These are phyloP conservation scores for Phytophthora citricola DNA, from an alignment of 352 stramenopile species.

Conservation along the genomic window DNA sequence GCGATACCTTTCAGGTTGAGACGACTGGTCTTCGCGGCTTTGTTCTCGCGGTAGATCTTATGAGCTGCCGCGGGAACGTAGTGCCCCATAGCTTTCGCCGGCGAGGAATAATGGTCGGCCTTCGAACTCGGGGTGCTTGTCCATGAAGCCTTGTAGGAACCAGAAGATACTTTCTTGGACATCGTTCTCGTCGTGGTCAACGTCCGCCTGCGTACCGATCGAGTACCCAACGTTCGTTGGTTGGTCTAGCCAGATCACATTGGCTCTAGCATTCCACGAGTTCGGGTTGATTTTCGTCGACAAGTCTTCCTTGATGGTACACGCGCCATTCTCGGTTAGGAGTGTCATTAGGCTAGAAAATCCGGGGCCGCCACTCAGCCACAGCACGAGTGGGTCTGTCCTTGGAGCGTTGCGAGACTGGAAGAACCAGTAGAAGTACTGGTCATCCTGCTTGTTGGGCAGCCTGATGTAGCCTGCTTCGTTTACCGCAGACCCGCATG, in stretches of 20 bases:
- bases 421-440: conserved; percentile 76
- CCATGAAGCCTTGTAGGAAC: conserved; percentile 58
- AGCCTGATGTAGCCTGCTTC: conserved; percentile 63
- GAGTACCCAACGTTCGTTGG: conserved; percentile 69
- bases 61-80: conserved; percentile 58
- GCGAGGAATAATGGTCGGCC: conserved; percentile 53
- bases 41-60: conserved; percentile 56
- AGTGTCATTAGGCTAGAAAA: conserved; percentile 52
- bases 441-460: conserved; percentile 51
- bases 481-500: conserved; percentile 37
- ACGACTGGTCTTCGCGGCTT: conserved; percentile 15
- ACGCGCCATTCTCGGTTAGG: conserved; percentile 65
- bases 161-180: conserved; percentile 60
- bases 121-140: conserved; percentile 59
- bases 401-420: conserved; percentile 47
- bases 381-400: conserved; percentile 61
- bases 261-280: conserved; percentile 68
- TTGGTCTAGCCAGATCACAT: conserved; percentile 75
- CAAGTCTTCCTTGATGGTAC: conserved; percentile 46
- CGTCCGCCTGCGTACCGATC: conserved; percentile 43
- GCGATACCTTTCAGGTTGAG: conserved; percentile 63
- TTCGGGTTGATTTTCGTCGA: conserved; percentile 52
- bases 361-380: conserved; percentile 62
- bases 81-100: conserved; percentile 67
- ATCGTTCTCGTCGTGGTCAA: conserved; percentile 42